phyloP scores from a whole-genome alignment of 768 basidiomycete genomes.

The Psilocybe cubensis region DNA sequence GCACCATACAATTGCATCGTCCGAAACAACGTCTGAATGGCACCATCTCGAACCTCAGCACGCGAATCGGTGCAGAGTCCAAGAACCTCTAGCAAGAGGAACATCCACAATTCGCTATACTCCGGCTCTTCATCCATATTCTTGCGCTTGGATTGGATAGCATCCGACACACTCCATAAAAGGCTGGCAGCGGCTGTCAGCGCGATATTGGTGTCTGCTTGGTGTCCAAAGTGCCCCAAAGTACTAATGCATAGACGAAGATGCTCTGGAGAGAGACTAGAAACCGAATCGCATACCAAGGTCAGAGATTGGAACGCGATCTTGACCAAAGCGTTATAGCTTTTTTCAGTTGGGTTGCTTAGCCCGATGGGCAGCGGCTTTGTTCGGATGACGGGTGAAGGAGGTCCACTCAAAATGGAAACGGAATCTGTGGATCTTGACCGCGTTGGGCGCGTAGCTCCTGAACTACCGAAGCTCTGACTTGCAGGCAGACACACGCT shows the following conservation, averaged over 20 bases:
- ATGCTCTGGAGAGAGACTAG: conserved; percentile 77
- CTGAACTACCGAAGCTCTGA: conserved; percentile 33
- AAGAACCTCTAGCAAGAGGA: conserved; percentile 81
- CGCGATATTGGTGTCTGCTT: conserved; percentile 95
- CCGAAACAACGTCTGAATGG: conserved; percentile 94
- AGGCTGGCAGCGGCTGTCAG: conserved; percentile 92
- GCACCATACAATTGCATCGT: conserved; percentile 94
- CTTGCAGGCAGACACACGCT: conserved; percentile 76
- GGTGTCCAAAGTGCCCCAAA: conserved; percentile 88
- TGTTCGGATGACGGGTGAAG: conserved; percentile 29
- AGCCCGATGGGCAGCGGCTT: conserved; percentile 50
- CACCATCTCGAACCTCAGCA: conserved; percentile 89
- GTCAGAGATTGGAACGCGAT: conserved; percentile 95
- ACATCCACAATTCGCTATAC: conserved; percentile 94
- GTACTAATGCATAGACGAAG: conserved; percentile 90
- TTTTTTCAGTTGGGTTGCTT: conserved; percentile 66
- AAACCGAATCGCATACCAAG: conserved; percentile 91
- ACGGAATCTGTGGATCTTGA: conserved; percentile 46
- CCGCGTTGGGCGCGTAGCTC: conserved; percentile 23
- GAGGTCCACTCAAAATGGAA: conserved; percentile 37
- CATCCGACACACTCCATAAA: conserved; percentile 95
- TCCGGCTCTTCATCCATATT: conserved; percentile 63
- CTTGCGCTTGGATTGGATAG: conserved; percentile 85
- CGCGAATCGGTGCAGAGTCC: conserved; percentile 81
- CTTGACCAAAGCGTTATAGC: conserved; percentile 78